Base-by-base conservation (phyloP, 345 rosid species). In the Lepidium didymum region DNA sequence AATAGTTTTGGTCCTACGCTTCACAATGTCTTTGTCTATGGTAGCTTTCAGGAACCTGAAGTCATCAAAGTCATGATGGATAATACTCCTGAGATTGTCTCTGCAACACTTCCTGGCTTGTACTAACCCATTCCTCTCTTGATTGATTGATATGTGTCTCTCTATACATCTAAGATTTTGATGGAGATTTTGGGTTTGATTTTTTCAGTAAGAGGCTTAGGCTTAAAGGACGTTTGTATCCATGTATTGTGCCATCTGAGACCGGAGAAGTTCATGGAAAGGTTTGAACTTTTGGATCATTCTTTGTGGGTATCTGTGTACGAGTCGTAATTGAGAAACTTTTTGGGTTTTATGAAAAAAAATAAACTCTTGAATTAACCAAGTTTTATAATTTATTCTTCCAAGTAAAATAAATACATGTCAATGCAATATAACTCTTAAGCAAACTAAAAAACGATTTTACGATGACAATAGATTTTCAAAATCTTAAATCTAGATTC, bases 141-240 rank as follows among this genome's bases (percentile, higher is more conserved):
- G 0, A 7, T 62, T 1, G 15, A 29, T 44, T 29, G 13, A 37
- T 14, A 18, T 3, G 1, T 50, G 41, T 69, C 23, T 62, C 0
- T 67, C 1, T 33, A 8, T 62, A 55, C 13, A 42, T 49, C 29
- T 53, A 16, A 44, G 15, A n/a, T 12, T 1, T 52, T 52, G 9
- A 41, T 62, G 6, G 7, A 1, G 3, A 19, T n/a, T 40, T 34
- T 50, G 35, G n/a, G 29, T 2, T 40, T 54, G 54, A 29, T 6
- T n/a, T 10, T 6, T 43, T 76, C 87, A 94, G 99, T 70, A 82
- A 81, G 55, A 89, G 93, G 75, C 86, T 86, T 72, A 85, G 89
- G 83, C 84, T 91, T 45, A 85, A 81, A 75, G 99, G 85, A n/a
- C 88, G 96, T 15, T 87, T 89, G 57, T 91, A 94, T 85, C 99